Evolutionary conservation across 805 yeast species (phyloP).

Genomic region (Starmera amethionina): DNA sequence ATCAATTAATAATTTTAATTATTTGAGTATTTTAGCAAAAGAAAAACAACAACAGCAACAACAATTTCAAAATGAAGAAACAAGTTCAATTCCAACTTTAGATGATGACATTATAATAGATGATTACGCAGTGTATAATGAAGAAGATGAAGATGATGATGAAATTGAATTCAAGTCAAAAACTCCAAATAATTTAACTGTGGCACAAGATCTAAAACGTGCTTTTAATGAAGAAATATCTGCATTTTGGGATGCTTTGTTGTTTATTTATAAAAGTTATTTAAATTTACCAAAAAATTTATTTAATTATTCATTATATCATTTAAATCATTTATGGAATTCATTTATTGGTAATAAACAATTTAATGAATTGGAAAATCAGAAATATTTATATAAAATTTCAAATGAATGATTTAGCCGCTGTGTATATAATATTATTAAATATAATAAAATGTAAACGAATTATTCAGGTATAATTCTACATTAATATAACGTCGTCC

Average conservation of each 20-base stretch:
- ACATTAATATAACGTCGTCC: too few relatives aligned
- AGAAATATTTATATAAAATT: conserved; percentile 14
- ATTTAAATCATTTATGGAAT: conserved; percentile 59
- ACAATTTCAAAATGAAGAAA: conserved; percentile 5
- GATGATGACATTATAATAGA: background rate
- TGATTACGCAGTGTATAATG: background rate
- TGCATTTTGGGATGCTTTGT: conserved; percentile 49
- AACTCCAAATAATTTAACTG: conserved; percentile 1
- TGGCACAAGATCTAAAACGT: conserved; percentile 17
- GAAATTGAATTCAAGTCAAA: background rate
- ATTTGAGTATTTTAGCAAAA: conserved; percentile 28
- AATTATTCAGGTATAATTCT: too few relatives aligned
- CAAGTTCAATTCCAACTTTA: background rate
- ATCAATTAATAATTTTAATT: conserved; percentile 64
- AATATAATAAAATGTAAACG: too few relatives aligned
- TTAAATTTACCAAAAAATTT: conserved; percentile 56
- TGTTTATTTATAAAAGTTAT: conserved; percentile 60
- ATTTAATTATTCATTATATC: conserved; percentile 37
- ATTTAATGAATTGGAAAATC: conserved; percentile 7
- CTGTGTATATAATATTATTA: too few relatives aligned
- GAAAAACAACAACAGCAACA: conserved; percentile 4
- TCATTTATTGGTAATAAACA: conserved; percentile 52
- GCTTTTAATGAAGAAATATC: conserved; percentile 41
- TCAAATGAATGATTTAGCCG: too few relatives aligned
- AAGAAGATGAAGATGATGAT: conserved; percentile 1